Conservation (phyloP, 352 stramenopile species). For the Globisporangium lucens region DNA sequence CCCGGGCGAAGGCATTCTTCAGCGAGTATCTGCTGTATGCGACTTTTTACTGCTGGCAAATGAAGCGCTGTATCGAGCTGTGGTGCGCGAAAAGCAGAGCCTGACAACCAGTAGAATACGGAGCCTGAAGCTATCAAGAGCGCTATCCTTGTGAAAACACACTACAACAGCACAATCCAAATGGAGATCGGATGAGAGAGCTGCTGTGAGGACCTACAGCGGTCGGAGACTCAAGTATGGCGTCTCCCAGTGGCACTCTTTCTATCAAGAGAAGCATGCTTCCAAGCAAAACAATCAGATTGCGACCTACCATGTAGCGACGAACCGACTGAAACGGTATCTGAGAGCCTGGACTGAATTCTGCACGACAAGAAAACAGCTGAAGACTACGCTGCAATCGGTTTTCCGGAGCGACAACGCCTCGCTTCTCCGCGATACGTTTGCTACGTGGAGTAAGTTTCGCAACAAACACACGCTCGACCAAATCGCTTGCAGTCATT, state of each 20-base stretch:
- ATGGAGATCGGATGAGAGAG: background rate
- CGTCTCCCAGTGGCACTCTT: background rate
- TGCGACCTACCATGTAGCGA: background rate
- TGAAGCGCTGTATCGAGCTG: background rate
- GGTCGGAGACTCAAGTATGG: conserved; percentile 9
- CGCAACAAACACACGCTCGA: conserved; percentile 17
- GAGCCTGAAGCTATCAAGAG: background rate
- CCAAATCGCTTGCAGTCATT: conserved; percentile 17
- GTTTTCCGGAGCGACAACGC: conserved; percentile 14
- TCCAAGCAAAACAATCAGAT: background rate
- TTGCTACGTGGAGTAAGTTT: conserved; percentile 14
- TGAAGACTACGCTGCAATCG: conserved; percentile 14
- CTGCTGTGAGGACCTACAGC: background rate
- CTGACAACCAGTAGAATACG: background rate
- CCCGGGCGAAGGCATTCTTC: conserved; percentile 24
- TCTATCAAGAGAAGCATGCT: background rate
- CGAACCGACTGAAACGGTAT: background rate
- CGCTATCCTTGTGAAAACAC: conserved; percentile 2
- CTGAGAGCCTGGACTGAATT: conserved; percentile 5
- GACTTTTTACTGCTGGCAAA: conserved; percentile 32
- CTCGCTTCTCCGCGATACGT: conserved; percentile 13
- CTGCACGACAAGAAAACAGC: background rate
- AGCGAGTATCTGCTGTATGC: conserved; percentile 26
- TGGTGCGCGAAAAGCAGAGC: conserved; percentile 7
- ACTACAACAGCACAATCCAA: background rate